Base-by-base conservation (phyloP, 106 monocot genomes). In the Apostasia shenzhenica region DNA sequence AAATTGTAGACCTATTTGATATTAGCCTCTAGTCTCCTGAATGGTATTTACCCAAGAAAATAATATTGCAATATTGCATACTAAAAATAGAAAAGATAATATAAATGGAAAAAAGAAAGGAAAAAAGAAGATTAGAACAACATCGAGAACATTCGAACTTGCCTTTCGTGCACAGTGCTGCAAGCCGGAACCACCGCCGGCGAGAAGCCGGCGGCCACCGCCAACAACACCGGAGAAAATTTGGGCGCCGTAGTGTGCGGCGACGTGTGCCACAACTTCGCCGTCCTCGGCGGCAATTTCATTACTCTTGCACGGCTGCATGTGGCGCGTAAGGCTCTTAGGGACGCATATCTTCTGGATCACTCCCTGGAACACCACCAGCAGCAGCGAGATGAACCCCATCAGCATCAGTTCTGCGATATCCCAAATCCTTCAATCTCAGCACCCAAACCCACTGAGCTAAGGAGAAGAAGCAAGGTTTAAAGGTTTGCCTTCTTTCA, bases 141-240 rank as follows among this genome's bases (percentile, higher is more conserved):
- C 8, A 56, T 12, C 14, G 14, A 56, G 14, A n/a, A 61, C 3
- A 37, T 9, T 11, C 45, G 3, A 13, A 39, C 59, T 45, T 40
- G 75, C 86, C 82, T 82, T 61, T 2, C 40, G 59, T 47, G 59
- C 54, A 43, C 87, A 87, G 44, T 78, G 14, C 2, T 49, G 11
- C 0, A 72, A 26, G 4, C 4, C 63, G 6, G 46, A 12, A 6
- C 75, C 75, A n/a, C 75, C 86, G 3, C 40, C 66, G 2, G 66
- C 74, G 4, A 77, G 38, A 0, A 80, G 47, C 57, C 77, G 57
- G 45, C 82, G 72, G 14, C 79, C 70, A 8, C 73, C 43, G 2
- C 79, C 79, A 14, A 64, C 7, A 1, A 68, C 55, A 46, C 68
- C 73, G 48, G 26, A 41, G 57, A 67, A 58, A 62, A 77, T 67